Evolutionary conservation across 192 early-diverging fungal genomes (phyloP).

Genomic region (Podila verticillata): DNA sequence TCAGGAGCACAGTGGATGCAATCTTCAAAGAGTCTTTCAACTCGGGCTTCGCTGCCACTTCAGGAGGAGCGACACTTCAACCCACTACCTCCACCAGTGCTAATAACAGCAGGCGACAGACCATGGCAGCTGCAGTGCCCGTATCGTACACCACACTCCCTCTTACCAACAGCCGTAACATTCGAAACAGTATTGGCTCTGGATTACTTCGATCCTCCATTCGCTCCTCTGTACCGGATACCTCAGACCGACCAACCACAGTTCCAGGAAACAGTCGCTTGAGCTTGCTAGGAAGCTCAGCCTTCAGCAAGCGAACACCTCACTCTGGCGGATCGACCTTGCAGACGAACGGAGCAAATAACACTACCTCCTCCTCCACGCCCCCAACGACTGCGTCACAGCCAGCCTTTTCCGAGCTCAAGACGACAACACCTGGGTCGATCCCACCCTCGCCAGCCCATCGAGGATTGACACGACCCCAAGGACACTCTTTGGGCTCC

Average conservation of each 20-base stretch:
- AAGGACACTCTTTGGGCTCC: too few relatives aligned
- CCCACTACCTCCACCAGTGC: background rate
- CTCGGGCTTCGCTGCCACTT: constrained; percentile 36
- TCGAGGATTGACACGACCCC: too few relatives aligned
- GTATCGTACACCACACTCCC: background rate
- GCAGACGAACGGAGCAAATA: background rate
- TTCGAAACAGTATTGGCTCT: constrained; percentile 23
- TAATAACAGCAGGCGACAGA: constrained; percentile 18
- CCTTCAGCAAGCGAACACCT: background rate
- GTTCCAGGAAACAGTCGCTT: constrained; percentile 3
- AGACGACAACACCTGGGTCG: too few relatives aligned
- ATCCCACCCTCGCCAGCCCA: too few relatives aligned
- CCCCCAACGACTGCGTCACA: too few relatives aligned
- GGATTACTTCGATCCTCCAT: background rate
- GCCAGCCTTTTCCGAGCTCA: too few relatives aligned
- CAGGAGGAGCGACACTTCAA: constrained; percentile 6
- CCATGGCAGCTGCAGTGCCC: constrained; percentile 19
- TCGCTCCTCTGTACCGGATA: background rate
- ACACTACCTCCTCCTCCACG: background rate
- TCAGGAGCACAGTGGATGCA: constrained; percentile 10
- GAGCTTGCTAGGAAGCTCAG: constrained; percentile 11
- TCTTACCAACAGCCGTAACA: background rate
- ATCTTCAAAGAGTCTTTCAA: constrained; percentile 29
- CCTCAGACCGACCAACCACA: background rate
- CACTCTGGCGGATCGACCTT: background rate